Evolutionary conservation across 495 filamentous ascomycete species (phyloP).

Genomic region (Entonaema liquescens): DNA sequence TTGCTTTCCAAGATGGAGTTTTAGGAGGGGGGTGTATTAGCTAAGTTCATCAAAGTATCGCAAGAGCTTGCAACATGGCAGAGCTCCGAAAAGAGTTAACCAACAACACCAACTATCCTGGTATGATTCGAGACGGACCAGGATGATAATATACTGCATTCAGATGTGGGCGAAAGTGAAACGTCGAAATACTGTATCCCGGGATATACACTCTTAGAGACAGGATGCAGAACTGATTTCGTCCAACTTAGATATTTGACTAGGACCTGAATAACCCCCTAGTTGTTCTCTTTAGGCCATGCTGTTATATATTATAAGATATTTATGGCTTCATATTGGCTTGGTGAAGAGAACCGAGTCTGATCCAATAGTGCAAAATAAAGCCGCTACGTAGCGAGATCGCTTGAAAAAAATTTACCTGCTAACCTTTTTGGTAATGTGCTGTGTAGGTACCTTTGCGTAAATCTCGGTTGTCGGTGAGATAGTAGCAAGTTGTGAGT

Average conservation of each 20-base stretch:
- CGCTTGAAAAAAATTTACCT: not conserved
- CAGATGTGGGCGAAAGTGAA: constrained; percentile 34
- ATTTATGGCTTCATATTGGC: not conserved
- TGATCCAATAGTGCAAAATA: constrained; percentile 5
- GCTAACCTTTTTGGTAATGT: not conserved
- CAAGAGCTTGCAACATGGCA: constrained; percentile 14
- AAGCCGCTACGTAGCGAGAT: constrained; percentile 19
- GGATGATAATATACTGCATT: constrained; percentile 36
- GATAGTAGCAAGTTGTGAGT: not conserved
- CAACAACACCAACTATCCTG: constrained; percentile 21
- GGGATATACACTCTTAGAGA: constrained; percentile 12
- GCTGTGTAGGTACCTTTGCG: not conserved
- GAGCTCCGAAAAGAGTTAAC: constrained; percentile 7
- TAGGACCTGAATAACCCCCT: not conserved
- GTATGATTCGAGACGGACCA: constrained; percentile 39
- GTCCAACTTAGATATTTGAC: constrained; percentile 1
- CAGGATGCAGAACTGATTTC: constrained; percentile 5
- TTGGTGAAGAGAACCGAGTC: not conserved
- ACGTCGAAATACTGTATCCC: constrained; percentile 36
- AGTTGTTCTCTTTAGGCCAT: constrained; percentile 2
- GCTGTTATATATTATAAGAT: not conserved
- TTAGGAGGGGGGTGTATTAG: constrained; percentile 10
- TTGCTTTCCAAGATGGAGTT: constrained; percentile 21
- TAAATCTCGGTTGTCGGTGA: not conserved
- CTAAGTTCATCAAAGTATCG: constrained; percentile 1